Evolutionary conservation across 2,329 filamentous ascomycete species (phyloP).

Genomic region (Fonsecaea erecta): DNA sequence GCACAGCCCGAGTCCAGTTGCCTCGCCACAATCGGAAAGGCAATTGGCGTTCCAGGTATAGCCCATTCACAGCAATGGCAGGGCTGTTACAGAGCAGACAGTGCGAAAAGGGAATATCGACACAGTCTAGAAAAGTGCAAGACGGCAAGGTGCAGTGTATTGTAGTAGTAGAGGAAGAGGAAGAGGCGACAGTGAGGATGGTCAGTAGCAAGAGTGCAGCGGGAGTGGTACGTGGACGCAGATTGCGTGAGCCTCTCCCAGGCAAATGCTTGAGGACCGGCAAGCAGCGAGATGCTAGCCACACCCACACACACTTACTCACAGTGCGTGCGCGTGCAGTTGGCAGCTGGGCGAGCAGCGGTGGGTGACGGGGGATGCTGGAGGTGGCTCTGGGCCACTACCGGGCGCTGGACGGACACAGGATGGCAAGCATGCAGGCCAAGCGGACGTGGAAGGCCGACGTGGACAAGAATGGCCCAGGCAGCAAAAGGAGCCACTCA

Average conservation of each 20-base stretch:
- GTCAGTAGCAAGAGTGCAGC: background rate
- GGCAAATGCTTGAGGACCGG: background rate
- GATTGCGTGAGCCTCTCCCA: conserved; percentile 18
- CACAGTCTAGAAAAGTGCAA: background rate
- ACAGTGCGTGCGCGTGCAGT: background rate
- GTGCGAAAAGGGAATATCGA: conserved; percentile 1
- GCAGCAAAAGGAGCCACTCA: background rate
- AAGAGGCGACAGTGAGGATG: conserved; percentile 18
- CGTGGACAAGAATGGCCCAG: conserved; percentile 1
- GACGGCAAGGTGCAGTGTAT: conserved; percentile 7
- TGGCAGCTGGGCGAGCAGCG: background rate
- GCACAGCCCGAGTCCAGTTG: conserved; percentile 30
- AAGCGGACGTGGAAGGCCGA: conserved; percentile 1
- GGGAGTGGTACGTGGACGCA: conserved; percentile 5
- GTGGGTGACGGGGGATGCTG: background rate
- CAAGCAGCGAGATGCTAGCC: background rate
- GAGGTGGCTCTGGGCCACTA: too few relatives aligned
- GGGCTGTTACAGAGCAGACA: conserved; percentile 55
- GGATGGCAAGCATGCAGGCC: background rate
- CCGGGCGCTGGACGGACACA: too few relatives aligned
- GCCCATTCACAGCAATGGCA: conserved; percentile 17
- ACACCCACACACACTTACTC: background rate
- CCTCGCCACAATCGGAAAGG: conserved; percentile 30
- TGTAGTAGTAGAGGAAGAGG: conserved; percentile 6
- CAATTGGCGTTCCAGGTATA: conserved; percentile 12